Conservation (phyloP, 2,329 filamentous ascomycete species). For the Diaporthe ilicicola region DNA sequence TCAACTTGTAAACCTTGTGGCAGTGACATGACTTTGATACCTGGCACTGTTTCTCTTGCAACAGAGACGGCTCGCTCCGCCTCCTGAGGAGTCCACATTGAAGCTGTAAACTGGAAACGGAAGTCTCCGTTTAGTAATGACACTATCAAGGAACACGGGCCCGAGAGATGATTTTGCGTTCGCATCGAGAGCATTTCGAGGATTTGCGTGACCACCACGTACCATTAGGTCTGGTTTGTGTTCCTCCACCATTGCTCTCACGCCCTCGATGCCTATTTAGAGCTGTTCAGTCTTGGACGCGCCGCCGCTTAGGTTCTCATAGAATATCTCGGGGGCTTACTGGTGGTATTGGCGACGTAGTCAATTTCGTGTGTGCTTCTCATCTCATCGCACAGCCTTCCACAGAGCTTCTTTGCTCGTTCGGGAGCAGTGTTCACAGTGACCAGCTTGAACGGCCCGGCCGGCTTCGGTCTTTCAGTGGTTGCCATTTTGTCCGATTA, state of each 20-base stretch:
- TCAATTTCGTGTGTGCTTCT: constrained; percentile 71
- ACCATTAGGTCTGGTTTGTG: constrained; percentile 8
- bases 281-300: constrained; percentile 36
- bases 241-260: constrained; percentile 7
- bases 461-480: constrained; percentile 30
- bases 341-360: constrained; percentile 68
- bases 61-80: constrained; percentile 52
- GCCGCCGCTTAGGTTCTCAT: background rate
- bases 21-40: constrained; percentile 57
- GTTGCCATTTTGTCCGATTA: constrained; percentile 32
- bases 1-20: constrained; percentile 60
- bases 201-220: background rate
- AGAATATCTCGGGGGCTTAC: constrained; percentile 46
- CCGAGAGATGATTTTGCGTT: background rate
- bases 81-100: constrained; percentile 55
- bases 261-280: background rate
- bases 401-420: constrained; percentile 69
- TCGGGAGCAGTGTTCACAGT: constrained; percentile 76
- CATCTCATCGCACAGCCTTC: constrained; percentile 66
- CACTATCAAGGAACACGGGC: background rate
- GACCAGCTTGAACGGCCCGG: constrained; percentile 69
- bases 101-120: constrained; percentile 39
- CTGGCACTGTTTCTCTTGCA: constrained; percentile 52
- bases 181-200: background rate
- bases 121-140: background rate